Percentiles rank a stretch among this genome's conserved stretches.
Evolutionary conservation across 768 basidiomycete genomes (phyloP).

Genomic region (Antrodiella citrinella): DNA sequence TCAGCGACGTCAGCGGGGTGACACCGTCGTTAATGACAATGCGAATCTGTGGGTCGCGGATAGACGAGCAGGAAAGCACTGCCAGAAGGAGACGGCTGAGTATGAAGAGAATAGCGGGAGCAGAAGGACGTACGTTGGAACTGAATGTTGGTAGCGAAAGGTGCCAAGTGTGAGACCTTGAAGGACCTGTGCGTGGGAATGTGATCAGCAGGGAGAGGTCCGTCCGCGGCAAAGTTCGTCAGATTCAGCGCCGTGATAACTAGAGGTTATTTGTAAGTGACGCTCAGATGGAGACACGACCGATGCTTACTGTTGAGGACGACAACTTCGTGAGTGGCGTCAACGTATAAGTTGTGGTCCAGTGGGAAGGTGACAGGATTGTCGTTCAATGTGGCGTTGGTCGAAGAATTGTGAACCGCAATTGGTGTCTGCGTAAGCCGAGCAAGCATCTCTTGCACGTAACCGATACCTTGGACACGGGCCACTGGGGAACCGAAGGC

Average conservation of each 20-base stretch:
- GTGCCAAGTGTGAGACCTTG: constrained; percentile 68
- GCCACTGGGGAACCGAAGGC: constrained; percentile 80
- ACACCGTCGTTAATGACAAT: constrained; percentile 86
- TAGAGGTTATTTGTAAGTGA: constrained; percentile 3
- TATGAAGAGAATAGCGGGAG: neutral
- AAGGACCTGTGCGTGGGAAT: constrained; percentile 61
- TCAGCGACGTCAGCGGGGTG: constrained; percentile 69
- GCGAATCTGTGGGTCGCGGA: constrained; percentile 52
- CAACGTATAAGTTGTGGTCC: constrained; percentile 68
- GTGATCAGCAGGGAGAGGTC: constrained; percentile 69
- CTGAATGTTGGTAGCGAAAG: constrained; percentile 84
- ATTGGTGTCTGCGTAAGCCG: constrained; percentile 75
- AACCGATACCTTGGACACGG: constrained; percentile 71
- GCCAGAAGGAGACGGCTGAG: neutral
- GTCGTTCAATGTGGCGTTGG: constrained; percentile 75
- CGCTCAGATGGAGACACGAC: neutral
- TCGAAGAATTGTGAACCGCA: constrained; percentile 65
- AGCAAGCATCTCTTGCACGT: constrained; percentile 75
- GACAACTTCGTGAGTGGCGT: constrained; percentile 90
- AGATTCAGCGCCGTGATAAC: constrained; percentile 84
- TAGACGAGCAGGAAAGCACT: constrained; percentile 23
- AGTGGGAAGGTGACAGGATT: constrained; percentile 64
- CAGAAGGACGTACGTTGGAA: constrained; percentile 60
- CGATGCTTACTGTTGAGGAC: constrained; percentile 61
- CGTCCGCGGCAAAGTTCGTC: constrained; percentile 60